These are phyloP conservation scores for Pythium folliculosum DNA, from an alignment of 352 stramenopile species.

Conservation along the genomic window DNA sequence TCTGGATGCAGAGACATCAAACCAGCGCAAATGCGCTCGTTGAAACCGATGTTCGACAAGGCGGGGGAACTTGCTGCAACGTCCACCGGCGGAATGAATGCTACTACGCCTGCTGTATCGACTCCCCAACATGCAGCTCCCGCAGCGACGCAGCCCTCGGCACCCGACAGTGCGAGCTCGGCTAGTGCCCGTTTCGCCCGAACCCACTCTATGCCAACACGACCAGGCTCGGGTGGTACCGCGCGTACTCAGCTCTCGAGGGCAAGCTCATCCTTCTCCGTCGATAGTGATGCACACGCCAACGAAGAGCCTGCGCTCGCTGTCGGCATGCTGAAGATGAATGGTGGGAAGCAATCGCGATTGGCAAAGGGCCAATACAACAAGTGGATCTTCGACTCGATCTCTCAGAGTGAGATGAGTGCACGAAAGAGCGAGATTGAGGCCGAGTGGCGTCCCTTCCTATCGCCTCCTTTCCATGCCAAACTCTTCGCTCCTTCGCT, in stretches of 20 bases:
- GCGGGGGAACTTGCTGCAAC: slow-evolving; percentile 41
- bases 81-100: background rate
- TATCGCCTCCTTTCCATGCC: slow-evolving; percentile 64
- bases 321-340: slow-evolving; percentile 59
- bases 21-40: slow-evolving; percentile 80
- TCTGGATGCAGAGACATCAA: slow-evolving; percentile 82
- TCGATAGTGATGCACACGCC: slow-evolving; percentile 6
- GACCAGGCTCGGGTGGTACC: slow-evolving; percentile 9
- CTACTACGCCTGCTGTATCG: background rate
- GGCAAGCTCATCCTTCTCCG: slow-evolving; percentile 33
- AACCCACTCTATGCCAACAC: slow-evolving; percentile 21
- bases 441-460: slow-evolving; percentile 71
- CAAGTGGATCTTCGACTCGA: slow-evolving; percentile 85
- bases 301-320: slow-evolving; percentile 32
- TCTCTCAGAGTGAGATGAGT: slow-evolving; percentile 66
- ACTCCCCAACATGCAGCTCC: slow-evolving; percentile 2
- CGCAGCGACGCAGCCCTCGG: background rate
- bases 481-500: slow-evolving; percentile 80
- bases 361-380: slow-evolving; percentile 72
- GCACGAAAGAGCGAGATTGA: slow-evolving; percentile 74
- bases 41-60: slow-evolving; percentile 87
- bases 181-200: slow-evolving; percentile 9
- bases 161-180: background rate
- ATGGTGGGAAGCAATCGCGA: slow-evolving; percentile 53
- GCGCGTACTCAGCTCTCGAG: slow-evolving; percentile 16